phyloP scores from a whole-genome alignment of 352 stramenopile species.

The Phytophthora foliorum region DNA sequence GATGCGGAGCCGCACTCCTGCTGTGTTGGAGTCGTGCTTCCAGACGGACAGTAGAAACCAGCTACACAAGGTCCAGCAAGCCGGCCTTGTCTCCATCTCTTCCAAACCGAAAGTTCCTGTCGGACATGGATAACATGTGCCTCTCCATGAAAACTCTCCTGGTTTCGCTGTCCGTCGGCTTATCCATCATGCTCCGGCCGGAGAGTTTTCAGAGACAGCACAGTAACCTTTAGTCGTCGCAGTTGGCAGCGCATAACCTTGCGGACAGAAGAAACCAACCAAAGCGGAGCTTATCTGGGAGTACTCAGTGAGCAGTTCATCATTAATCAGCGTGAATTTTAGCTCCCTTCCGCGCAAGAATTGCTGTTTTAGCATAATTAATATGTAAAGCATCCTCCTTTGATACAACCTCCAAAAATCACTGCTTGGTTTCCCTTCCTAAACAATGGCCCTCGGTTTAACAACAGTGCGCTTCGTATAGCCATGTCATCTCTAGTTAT shows the following conservation, averaged over 20 bases:
- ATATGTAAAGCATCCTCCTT: no score
- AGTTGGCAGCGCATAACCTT: slow-evolving; percentile 40
- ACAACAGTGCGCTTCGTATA: no score
- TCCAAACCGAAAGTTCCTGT: slow-evolving; percentile 61
- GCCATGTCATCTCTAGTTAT: no score
- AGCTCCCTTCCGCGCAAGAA: no score
- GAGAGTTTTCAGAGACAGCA: slow-evolving; percentile 16
- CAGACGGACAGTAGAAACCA: slow-evolving; percentile 77
- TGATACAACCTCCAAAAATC: no score
- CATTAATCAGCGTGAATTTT: no score
- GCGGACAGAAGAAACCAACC: slow-evolving; percentile 60
- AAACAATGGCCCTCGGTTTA: no score
- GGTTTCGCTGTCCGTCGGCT: slow-evolving; percentile 43
- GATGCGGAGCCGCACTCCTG: slow-evolving; percentile 58
- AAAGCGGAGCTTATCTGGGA: no score
- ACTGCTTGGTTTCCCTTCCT: no score
- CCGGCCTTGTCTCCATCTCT: slow-evolving; percentile 47
- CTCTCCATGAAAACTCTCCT: slow-evolving; percentile 71
- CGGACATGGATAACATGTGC: slow-evolving; percentile 72
- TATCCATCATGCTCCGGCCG: slow-evolving; percentile 24
- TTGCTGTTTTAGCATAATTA: no score
- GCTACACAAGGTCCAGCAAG: slow-evolving; percentile 68
- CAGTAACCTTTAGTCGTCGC: slow-evolving; percentile 45
- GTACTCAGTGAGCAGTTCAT: no score
- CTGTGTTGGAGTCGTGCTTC: slow-evolving; percentile 54